Conservation (phyloP, 2,329 filamentous ascomycete species). For the Colletotrichum sublineola region DNA sequence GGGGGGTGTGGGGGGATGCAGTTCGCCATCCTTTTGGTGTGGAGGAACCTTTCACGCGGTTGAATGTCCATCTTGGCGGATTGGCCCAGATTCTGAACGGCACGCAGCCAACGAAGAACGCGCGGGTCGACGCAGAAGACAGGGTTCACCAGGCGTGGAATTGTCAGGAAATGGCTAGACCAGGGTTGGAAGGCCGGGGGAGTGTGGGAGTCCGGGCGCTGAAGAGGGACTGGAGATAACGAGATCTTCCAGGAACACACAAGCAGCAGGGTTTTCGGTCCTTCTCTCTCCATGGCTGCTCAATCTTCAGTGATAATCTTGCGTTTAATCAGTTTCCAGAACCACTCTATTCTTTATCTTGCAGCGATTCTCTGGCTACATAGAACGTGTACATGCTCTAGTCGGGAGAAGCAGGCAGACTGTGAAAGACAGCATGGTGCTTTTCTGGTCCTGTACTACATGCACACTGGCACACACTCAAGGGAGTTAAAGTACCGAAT, state of each 20-base stretch:
- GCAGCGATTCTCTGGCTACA: neutral
- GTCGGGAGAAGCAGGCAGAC: neutral
- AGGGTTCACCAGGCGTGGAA: constrained; percentile 29
- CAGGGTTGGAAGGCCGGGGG: constrained; percentile 16
- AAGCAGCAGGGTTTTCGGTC: constrained; percentile 18
- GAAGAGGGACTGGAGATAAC: constrained; percentile 16
- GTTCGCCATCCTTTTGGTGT: constrained; percentile 35
- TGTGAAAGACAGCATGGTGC: neutral
- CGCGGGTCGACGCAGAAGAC: constrained; percentile 31
- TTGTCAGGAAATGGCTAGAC: constrained; percentile 20
- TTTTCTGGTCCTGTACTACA: neutral
- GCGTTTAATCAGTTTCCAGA: too few relatives aligned
- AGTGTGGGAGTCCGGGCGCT: neutral
- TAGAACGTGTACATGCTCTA: neutral
- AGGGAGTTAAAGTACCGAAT: neutral
- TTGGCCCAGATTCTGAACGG: constrained; percentile 37
- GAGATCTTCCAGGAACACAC: constrained; percentile 9
- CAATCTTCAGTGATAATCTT: neutral
- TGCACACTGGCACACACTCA: neutral
- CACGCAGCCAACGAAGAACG: constrained; percentile 28
- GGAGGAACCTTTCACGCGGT: constrained; percentile 36
- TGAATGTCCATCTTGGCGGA: constrained; percentile 39
- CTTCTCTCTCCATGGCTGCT: neutral
- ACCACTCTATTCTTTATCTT: too few relatives aligned
- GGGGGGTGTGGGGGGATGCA: constrained; percentile 11